These are phyloP conservation scores for Acarospora socialis DNA, from an alignment of 2,329 filamentous ascomycete genomes.

Conservation along the genomic window DNA sequence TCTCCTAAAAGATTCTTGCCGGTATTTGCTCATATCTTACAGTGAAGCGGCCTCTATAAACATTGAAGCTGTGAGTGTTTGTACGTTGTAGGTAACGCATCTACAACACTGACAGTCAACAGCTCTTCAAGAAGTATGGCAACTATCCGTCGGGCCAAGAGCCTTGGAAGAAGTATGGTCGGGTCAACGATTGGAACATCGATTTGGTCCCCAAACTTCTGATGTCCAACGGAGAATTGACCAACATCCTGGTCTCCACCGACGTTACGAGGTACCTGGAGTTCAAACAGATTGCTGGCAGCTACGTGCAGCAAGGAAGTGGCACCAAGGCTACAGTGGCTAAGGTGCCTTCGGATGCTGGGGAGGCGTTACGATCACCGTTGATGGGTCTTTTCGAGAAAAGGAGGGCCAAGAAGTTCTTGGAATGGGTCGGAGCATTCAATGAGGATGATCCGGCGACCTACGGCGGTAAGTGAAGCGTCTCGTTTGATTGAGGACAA, in stretches of 20 bases:
- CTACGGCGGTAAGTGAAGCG: constrained; percentile 62
- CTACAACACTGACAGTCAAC: constrained; percentile 20
- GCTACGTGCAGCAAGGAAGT: constrained; percentile 82
- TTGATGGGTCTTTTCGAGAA: constrained; percentile 98
- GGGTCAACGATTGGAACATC: constrained; percentile 98
- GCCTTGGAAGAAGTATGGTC: constrained; percentile 96
- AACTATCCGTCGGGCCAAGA: constrained; percentile 66
- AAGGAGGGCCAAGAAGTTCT: constrained; percentile 87
- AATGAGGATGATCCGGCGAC: constrained; percentile 66
- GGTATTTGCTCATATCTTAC: constrained; percentile 16
- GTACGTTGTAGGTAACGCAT: not conserved
- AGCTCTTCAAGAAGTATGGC: constrained; percentile 96
- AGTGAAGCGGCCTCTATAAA: constrained; percentile 94
- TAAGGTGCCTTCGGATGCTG: constrained; percentile 89
- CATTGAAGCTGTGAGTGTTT: constrained; percentile 63
- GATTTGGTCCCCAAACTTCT: constrained; percentile 96
- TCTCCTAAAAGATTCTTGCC: constrained; percentile 9
- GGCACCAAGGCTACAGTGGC: constrained; percentile 79
- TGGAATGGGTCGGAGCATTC: constrained; percentile 87
- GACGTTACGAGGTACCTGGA: constrained; percentile 80
- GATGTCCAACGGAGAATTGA: constrained; percentile 96
- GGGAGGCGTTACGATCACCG: constrained; percentile 78
- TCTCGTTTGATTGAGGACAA: not conserved
- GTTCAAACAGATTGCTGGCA: constrained; percentile 89
- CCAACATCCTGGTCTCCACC: constrained; percentile 95